A percentile compares a stretch with the other conserved stretches of the same genome.
Conservation (phyloP, 2,329 filamentous ascomycete species). For the Ceratocystis destructans region DNA sequence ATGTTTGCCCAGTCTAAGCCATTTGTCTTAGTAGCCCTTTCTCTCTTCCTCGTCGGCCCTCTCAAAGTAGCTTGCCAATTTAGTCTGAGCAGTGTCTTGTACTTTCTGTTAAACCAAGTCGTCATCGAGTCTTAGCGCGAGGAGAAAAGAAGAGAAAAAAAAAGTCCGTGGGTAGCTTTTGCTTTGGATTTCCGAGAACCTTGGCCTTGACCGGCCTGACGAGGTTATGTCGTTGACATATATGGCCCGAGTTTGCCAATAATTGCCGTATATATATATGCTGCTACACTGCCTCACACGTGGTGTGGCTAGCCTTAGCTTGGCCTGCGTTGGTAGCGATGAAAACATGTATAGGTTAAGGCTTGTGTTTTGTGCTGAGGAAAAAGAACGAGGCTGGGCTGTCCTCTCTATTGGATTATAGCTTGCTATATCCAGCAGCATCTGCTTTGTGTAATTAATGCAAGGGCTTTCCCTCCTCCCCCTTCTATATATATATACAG, state of each 20-base stretch:
- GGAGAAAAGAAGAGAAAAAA: slow-evolving; percentile 1
- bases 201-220: background rate
- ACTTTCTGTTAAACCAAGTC: background rate
- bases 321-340: background rate
- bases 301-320: background rate
- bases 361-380: background rate
- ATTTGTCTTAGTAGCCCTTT: background rate
- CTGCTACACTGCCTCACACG: slow-evolving; percentile 2
- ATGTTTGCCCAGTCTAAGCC: background rate
- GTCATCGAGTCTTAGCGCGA: background rate
- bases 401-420: background rate
- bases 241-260: background rate
- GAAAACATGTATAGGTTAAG: no score
- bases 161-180: background rate
- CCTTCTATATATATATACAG: background rate
- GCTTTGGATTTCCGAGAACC: background rate
- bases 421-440: background rate
- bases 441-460: background rate
- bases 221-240: background rate
- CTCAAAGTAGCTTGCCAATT: background rate
- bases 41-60: background rate
- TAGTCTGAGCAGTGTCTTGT: background rate
- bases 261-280: background rate
- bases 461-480: background rate
- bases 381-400: background rate